These are phyloP conservation scores for Cyclotella distinguenda DNA, from an alignment of 108 stramenopile genomes.

Conservation along the genomic window DNA sequence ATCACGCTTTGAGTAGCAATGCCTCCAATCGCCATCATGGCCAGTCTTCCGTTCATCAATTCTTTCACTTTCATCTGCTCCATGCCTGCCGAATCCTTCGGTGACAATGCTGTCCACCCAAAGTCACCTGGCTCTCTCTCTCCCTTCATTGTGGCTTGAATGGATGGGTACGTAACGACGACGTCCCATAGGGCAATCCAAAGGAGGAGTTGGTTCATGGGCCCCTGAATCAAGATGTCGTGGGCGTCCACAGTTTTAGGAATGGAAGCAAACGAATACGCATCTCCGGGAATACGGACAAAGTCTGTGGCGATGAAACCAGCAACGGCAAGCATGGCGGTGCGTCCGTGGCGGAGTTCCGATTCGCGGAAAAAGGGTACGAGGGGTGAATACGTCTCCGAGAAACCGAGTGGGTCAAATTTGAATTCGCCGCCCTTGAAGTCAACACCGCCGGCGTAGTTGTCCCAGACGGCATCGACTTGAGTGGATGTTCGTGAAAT, in stretches of 20 bases:
- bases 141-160: constrained; percentile 68
- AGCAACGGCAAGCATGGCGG: constrained; percentile 87
- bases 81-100: constrained; percentile 45
- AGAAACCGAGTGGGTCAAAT: constrained; percentile 68
- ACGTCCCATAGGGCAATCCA: constrained; percentile 76
- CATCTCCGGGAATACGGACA: constrained; percentile 84
- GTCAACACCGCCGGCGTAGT: constrained; percentile 15
- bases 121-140: constrained; percentile 81
- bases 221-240: constrained; percentile 62
- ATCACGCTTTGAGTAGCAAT: constrained; percentile 1
- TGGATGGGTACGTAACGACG: constrained; percentile 52
- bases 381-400: constrained; percentile 60
- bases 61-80: constrained; percentile 55
- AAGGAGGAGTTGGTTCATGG: constrained; percentile 76
- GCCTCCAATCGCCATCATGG: constrained; percentile 18
- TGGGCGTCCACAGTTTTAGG: constrained; percentile 82
- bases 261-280: constrained; percentile 75
- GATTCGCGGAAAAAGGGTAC: constrained; percentile 85
- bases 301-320: constrained; percentile 86
- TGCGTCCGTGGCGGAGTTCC: constrained; percentile 85
- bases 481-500: constrained; percentile 4
- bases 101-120: constrained; percentile 55
- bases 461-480: constrained; percentile 15
- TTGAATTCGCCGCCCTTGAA: constrained; percentile 35
- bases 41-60: constrained; percentile 36